These are phyloP conservation scores for Hypholoma sublateritium DNA, from an alignment of 768 basidiomycete genomes.

Conservation along the genomic window DNA sequence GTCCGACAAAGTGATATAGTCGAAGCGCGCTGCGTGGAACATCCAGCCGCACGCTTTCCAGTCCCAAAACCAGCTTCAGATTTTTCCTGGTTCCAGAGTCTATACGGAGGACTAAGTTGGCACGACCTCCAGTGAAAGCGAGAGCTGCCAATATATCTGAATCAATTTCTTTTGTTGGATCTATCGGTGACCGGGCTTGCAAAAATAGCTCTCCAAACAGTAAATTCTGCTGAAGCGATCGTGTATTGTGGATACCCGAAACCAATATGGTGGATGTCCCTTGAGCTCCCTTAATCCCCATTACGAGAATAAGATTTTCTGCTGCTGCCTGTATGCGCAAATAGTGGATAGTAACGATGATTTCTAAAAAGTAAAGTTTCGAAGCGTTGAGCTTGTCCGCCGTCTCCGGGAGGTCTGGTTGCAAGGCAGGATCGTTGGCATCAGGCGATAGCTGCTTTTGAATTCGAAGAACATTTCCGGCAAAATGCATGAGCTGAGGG, in stretches of 20 bases:
- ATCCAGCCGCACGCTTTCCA: slow-evolving; percentile 49
- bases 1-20: slow-evolving; percentile 74
- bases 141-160: slow-evolving; percentile 66
- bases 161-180: slow-evolving; percentile 36
- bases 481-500: slow-evolving; percentile 63
- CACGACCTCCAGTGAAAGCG: slow-evolving; percentile 42
- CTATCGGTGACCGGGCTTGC: slow-evolving; percentile 55
- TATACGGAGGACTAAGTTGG: slow-evolving; percentile 46
- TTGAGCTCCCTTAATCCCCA: slow-evolving; percentile 43
- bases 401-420: slow-evolving; percentile 7
- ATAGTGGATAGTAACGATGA: slow-evolving; percentile 40
- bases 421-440: slow-evolving; percentile 11
- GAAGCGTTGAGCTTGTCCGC: slow-evolving; percentile 14
- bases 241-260: slow-evolving; percentile 26
- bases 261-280: slow-evolving; percentile 34
- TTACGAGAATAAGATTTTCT: slow-evolving; percentile 67
- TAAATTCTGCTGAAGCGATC: slow-evolving; percentile 48
- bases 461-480: slow-evolving; percentile 54
- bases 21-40: slow-evolving; percentile 83
- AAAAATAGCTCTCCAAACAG: slow-evolving; percentile 53
- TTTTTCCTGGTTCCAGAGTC: slow-evolving; percentile 41
- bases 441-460: slow-evolving; percentile 34
- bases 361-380: slow-evolving; percentile 28
- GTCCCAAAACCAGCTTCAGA: slow-evolving; percentile 41
- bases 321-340: slow-evolving; percentile 64